A percentile compares a stretch with the other conserved stretches of the same genome.
phyloP scores from a whole-genome alignment of 495 filamentous ascomycete species.

The Tuber microsphaerosporum region DNA sequence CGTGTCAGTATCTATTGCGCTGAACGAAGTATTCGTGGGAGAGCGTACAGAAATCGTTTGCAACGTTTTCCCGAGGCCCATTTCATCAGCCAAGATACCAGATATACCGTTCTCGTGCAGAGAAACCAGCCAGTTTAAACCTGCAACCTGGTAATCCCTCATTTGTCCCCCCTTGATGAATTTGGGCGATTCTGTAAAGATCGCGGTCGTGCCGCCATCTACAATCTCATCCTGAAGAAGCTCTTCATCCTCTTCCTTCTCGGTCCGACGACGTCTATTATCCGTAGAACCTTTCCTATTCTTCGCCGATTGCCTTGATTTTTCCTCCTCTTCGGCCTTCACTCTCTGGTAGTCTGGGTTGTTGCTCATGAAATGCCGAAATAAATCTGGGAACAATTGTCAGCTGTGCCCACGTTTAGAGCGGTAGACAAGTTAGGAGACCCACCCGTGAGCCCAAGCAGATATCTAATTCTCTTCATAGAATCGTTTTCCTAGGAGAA shows the following conservation, averaged over 20 bases:
- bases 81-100: slow-evolving; percentile 94
- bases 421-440: background rate
- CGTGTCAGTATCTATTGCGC: slow-evolving; percentile 42
- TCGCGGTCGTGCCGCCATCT: slow-evolving; percentile 73
- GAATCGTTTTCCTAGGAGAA: slow-evolving; percentile 79
- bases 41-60: slow-evolving; percentile 61
- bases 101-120: slow-evolving; percentile 98
- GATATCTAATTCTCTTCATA: slow-evolving; percentile 87
- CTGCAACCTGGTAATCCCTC: slow-evolving; percentile 92
- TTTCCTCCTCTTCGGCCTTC: slow-evolving; percentile 79
- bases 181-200: slow-evolving; percentile 85
- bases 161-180: slow-evolving; percentile 81
- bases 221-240: slow-evolving; percentile 82
- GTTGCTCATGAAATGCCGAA: slow-evolving; percentile 97
- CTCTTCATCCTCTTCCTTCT: slow-evolving; percentile 97
- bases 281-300: slow-evolving; percentile 72
- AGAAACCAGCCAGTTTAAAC: slow-evolving; percentile 96
- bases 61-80: slow-evolving; percentile 90
- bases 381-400: slow-evolving; percentile 56
- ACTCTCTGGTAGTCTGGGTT: slow-evolving; percentile 88
- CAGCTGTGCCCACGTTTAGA: slow-evolving; percentile 4
- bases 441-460: slow-evolving; percentile 71
- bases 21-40: background rate
- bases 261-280: slow-evolving; percentile 73
- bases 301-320: slow-evolving; percentile 61